phyloP scores from a whole-genome alignment of 768 basidiomycete species.

The Lactifluus hygrophoroides region DNA sequence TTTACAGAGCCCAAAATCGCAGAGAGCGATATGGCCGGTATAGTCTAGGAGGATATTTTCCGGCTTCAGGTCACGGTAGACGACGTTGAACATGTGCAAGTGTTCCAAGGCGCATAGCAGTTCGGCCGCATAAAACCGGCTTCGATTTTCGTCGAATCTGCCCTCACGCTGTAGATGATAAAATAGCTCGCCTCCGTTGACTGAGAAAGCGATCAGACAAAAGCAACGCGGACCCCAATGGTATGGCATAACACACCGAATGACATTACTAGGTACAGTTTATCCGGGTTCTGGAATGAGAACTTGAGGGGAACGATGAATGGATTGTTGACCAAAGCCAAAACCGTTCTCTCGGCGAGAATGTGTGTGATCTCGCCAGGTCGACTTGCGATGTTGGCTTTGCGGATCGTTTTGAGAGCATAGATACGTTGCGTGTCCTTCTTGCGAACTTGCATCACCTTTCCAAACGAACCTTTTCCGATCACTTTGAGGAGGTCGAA shows the following conservation, averaged over 20 bases:
- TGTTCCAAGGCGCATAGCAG: conserved; percentile 92
- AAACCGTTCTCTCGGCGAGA: conserved; percentile 91
- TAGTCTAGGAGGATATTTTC: conserved; percentile 98
- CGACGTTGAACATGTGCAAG: conserved; percentile 94
- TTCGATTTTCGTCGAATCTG: conserved; percentile 88
- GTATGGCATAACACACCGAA: conserved; percentile 50
- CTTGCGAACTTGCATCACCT: conserved; percentile 99
- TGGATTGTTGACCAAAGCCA: conserved; percentile 95
- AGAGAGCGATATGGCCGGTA: conserved; percentile 94
- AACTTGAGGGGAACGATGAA: conserved; percentile 99
- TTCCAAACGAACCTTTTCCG: conserved; percentile 95
- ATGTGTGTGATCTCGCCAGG: conserved; percentile 98
- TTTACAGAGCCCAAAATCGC: conserved; percentile 96
- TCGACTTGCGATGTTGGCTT: conserved; percentile 93
- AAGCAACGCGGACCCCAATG: not conserved
- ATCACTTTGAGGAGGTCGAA: conserved; percentile 98
- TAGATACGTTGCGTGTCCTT: conserved; percentile 98
- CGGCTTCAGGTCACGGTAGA: conserved; percentile 96
- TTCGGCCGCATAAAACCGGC: conserved; percentile 98
- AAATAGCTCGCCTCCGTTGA: conserved; percentile 96
- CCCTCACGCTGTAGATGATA: conserved; percentile 96
- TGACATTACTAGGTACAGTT: conserved; percentile 95
- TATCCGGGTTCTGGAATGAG: conserved; percentile 96
- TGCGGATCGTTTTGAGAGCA: conserved; percentile 95
- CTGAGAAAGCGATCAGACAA: conserved; percentile 30